Conservation (phyloP, 176 grass and related monocot species). For the Microstegium vimineum region DNA sequence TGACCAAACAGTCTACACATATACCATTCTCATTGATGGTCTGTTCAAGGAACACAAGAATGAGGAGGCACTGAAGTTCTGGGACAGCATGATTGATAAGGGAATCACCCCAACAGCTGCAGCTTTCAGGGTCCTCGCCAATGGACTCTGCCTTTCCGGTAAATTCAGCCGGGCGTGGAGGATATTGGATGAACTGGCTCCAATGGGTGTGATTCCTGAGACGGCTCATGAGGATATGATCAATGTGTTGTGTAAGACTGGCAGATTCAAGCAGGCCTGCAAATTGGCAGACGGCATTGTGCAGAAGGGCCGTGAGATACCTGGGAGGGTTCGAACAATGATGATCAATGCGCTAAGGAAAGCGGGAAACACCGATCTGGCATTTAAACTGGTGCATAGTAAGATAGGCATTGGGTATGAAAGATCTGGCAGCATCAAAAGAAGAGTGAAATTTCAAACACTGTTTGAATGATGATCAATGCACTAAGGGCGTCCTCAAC, state of each 20-base stretch:
- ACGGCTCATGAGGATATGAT: slow-evolving; percentile 92
- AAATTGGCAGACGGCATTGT: slow-evolving; percentile 89
- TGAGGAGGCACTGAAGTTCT: slow-evolving; percentile 75
- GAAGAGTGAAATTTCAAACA: slow-evolving; percentile 85
- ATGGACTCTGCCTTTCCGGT: slow-evolving; percentile 73
- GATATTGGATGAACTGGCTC: slow-evolving; percentile 86
- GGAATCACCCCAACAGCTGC: slow-evolving; percentile 77
- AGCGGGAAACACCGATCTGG: slow-evolving; percentile 81
- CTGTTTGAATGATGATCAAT: slow-evolving; percentile 82
- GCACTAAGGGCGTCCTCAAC: no score
- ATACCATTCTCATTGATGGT: slow-evolving; percentile 73
- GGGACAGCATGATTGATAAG: slow-evolving; percentile 86
- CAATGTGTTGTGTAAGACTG: slow-evolving; percentile 71
- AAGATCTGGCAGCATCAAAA: slow-evolving; percentile 90
- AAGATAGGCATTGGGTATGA: slow-evolving; percentile 92
- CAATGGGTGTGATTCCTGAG: slow-evolving; percentile 77
- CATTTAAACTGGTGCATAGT: slow-evolving; percentile 80
- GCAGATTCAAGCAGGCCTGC: slow-evolving; percentile 87
- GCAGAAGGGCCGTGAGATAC: slow-evolving; percentile 68
- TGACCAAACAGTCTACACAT: slow-evolving; percentile 85
- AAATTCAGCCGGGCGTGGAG: slow-evolving; percentile 86
- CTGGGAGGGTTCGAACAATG: slow-evolving; percentile 74
- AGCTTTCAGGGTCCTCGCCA: slow-evolving; percentile 69
- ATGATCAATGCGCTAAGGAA: slow-evolving; percentile 95
- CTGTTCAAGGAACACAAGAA: slow-evolving; percentile 87